A percentile compares a stretch with the other conserved stretches of the same genome.
Evolutionary conservation across 2,329 filamentous ascomycete species (phyloP).

Genomic region (Cryoendolithus antarcticus): DNA sequence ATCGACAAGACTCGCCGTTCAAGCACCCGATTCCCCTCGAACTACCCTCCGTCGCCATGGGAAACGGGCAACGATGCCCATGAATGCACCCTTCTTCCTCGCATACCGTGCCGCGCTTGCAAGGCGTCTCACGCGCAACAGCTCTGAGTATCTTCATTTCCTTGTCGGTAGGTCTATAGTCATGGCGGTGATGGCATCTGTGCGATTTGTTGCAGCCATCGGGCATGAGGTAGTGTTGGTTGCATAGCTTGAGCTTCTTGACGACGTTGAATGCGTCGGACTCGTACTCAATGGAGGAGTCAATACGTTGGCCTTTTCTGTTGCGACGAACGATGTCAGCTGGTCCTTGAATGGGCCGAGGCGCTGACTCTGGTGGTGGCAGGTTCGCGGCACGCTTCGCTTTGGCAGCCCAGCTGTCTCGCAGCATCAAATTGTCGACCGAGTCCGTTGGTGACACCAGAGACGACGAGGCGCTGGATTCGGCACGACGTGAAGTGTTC

Average conservation of each 20-base stretch:
- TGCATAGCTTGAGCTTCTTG: slow-evolving; percentile 52
- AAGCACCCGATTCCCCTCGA: slow-evolving; percentile 43
- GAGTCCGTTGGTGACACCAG: no score
- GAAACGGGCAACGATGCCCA: slow-evolving; percentile 49
- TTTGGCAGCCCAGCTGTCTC: no score
- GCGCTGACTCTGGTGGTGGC: no score
- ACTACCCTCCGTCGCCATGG: slow-evolving; percentile 24
- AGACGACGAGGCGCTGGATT: no score
- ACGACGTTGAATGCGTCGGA: slow-evolving; percentile 45
- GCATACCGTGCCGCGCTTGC: slow-evolving; percentile 44
- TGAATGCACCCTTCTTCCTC: slow-evolving; percentile 50
- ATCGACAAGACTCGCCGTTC: slow-evolving; percentile 47
- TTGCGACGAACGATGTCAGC: slow-evolving; percentile 43
- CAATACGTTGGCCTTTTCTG: slow-evolving; percentile 47
- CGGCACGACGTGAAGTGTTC: no score
- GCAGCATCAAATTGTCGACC: no score
- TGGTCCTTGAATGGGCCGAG: no score
- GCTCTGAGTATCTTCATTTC: slow-evolving; percentile 44
- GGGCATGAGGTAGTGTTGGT: slow-evolving; percentile 47
- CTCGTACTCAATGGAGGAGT: slow-evolving; percentile 39
- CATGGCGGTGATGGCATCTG: slow-evolving; percentile 43
- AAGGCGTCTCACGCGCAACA: slow-evolving; percentile 52
- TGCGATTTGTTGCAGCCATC: slow-evolving; percentile 27
- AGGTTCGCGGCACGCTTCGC: no score
- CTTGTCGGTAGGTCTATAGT: slow-evolving; percentile 39